Evolutionary conservation across 2,329 filamentous ascomycete species (phyloP), one percentile per base, ranked within the genome.

Genomic region (Calonectria leucothoes): DNA sequence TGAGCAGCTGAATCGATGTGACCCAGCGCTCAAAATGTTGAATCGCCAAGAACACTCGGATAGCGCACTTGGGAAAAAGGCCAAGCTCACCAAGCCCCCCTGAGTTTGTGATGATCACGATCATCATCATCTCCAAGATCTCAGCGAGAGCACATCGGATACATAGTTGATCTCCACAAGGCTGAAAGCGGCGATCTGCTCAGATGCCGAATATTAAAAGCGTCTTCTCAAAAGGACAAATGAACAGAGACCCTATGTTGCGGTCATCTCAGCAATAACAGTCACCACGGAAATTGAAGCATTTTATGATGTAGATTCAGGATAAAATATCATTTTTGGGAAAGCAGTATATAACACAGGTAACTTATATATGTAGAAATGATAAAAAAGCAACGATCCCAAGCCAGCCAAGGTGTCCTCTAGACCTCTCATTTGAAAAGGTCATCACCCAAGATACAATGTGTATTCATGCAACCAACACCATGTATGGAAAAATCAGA

Each of bases 271-370:
- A 45, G 3, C 6, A 42, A 42, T 17, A 42, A 42, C 39, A 17
- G 10, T 42, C 17, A 23, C 35, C 6, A 45, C 8, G 39, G 10
- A 5, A 20, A n/a, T 5, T 15, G 17, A 8, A 51, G 23, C 6
- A 29, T 23, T n/a, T n/a, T n/a, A n/a, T n/a, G n/a, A n/a, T 39
- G 49, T 23, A 6, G 12, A 72, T 31, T 10, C n/a, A 64, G 37
- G n/a, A 51, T 5, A 33, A 35, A 35, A 49, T 15, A 49, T 72
- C 25, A 61, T 31, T 33, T 61, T 70, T 45, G 3, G 42, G 48
- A 77, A 80, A 77, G 37, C 55, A 77, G 73, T 80, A 80, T 80
- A 77, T 80, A 74, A 75, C 77, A 74, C 74, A 73, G 39, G 42
- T 45, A 70, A 73, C 59, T 27, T 64, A 64, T 48, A 72, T 75